Evolutionary conservation across 208 protist genomes (phyloP), one percentile per base, ranked within the genome.

Genomic region (Trypanosoma platydactyli): DNA sequence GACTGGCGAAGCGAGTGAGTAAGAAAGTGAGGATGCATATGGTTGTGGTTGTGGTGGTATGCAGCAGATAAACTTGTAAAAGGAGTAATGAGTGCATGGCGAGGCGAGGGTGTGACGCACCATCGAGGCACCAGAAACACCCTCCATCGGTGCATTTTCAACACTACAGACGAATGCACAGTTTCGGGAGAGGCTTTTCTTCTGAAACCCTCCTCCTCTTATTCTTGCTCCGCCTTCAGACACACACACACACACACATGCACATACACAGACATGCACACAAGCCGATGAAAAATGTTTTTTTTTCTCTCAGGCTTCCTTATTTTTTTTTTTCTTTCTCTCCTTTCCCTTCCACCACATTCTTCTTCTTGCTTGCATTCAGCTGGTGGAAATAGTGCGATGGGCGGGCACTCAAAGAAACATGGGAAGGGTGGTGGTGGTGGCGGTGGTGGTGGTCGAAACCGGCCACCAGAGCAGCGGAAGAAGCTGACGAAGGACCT

Each of bases 331-430:
- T 62, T 35, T 59, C n/a, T 58, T 58, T 53, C 25, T 62, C 20
- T 49, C 51, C 15, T 22, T 35, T 58, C 65, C 13, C 38, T 44
- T 77, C 61, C 59, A 64, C 55, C 51, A 20, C 24, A 1, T 24
- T 53, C 59, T 64, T 66, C 30, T 72, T 60, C 25, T 38, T 3
- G 9, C 48, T 49, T 45, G 1, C 20, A n/a, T 57, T 24, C 15
- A 9, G 2, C 38, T 55, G 16, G 29, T 33, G 35, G 16, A 29
- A 6, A 42, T 24, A 22, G 49, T 29, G 16, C 24, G 53, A 95
- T 95, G 89, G 89, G 89, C 18, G 83, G 89, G 18, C 89, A 95
- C 71, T 91, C 89, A 0, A 95, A 95, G 73, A 92, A 95, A 63
- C 79, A 80, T 49, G 86, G 89, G 20, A 84, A 78, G 42, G 89